Percentiles rank a stretch among this genome's conserved stretches.
Conservation (phyloP, 2,329 filamentous ascomycete species). For the Cladophialophora carrionii region DNA sequence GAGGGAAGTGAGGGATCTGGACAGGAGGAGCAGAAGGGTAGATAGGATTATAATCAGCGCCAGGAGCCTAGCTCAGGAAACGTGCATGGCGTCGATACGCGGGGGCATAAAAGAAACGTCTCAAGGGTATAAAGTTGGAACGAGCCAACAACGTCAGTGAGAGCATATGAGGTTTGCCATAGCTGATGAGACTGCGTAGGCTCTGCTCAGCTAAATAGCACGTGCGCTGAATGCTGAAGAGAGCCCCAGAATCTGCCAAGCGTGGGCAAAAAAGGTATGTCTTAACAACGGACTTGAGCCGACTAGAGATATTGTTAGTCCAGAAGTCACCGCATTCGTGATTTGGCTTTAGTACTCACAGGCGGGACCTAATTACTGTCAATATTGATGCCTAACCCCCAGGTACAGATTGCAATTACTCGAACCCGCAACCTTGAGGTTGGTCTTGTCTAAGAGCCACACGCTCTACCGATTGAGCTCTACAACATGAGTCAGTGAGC, state of each 20-base stretch:
- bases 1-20: no score
- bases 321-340: neutral
- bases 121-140: neutral
- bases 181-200: neutral
- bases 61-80: no score
- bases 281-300: neutral
- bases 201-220: neutral
- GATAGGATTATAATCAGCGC: no score
- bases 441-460: conserved; percentile 7
- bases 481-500: neutral
- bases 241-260: neutral
- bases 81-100: neutral
- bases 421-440: conserved; percentile 14
- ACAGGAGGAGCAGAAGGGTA: no score
- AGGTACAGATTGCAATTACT: neutral
- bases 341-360: neutral
- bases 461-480: conserved; percentile 12
- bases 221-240: neutral
- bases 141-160: neutral
- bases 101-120: neutral
- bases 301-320: neutral
- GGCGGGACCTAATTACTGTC: conserved; percentile 1
- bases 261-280: neutral
- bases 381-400: neutral
- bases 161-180: neutral